These are phyloP conservation scores for Silene vulgaris DNA, from an alignment of 179 eudicot genomes.

Conservation along the genomic window DNA sequence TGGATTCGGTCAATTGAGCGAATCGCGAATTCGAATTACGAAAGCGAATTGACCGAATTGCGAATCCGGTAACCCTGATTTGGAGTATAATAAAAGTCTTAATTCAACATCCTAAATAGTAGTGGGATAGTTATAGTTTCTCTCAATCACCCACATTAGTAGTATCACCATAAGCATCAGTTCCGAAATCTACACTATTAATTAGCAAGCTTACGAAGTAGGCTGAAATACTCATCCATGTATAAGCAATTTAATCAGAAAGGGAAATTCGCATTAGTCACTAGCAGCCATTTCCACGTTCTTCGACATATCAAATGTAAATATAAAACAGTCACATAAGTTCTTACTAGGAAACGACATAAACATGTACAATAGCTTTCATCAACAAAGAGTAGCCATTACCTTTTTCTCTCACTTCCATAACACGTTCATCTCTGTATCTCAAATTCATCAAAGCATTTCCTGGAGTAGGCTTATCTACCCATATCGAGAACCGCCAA, in stretches of 20 bases:
- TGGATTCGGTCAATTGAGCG: no score
- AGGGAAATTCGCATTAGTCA: slow-evolving; percentile 1
- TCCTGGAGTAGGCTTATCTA: slow-evolving; percentile 98
- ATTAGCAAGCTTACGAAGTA: not conserved
- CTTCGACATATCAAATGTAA: not conserved
- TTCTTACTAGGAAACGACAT: not conserved
- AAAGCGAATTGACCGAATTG: no score
- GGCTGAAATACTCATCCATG: not conserved
- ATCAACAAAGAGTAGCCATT: not conserved
- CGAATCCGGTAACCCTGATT: no score
- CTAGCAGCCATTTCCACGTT: not conserved
- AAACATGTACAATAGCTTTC: not conserved
- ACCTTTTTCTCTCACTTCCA: slow-evolving; percentile 69
- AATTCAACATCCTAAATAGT: not conserved
- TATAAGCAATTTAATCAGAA: not conserved
- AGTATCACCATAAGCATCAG: not conserved
- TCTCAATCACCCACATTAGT: not conserved
- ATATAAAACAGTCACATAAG: not conserved
- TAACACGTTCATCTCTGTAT: slow-evolving; percentile 82
- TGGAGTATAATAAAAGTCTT: not conserved
- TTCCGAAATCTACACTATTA: not conserved
- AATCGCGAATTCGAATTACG: no score
- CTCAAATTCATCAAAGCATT: slow-evolving; percentile 89
- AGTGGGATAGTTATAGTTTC: not conserved
- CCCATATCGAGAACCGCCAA: slow-evolving; percentile 98